Evolutionary conservation across 169 alveolate genomes (phyloP).

Genomic region (Plasmodium blacklocki): DNA sequence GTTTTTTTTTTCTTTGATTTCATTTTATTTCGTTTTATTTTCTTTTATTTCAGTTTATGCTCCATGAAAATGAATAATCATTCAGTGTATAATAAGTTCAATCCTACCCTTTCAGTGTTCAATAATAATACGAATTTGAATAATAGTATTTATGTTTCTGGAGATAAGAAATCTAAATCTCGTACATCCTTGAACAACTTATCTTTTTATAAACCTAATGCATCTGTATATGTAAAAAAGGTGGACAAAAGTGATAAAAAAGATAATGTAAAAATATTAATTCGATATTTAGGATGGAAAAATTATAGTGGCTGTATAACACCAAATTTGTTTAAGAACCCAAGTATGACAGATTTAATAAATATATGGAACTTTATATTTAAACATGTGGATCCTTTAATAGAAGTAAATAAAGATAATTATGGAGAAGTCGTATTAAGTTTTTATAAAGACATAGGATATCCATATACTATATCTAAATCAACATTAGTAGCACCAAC

Average conservation of each 20-base stretch:
- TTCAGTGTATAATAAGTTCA: conserved; percentile 73
- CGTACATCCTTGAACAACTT: conserved; percentile 56
- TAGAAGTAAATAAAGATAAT: conserved; percentile 74
- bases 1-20: background rate
- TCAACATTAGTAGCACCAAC: conserved; percentile 88
- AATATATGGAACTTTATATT: conserved; percentile 76
- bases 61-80: conserved; percentile 54
- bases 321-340: conserved; percentile 73
- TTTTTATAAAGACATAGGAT: conserved; percentile 83
- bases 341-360: conserved; percentile 75
- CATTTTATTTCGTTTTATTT: background rate
- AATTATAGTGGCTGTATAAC: conserved; percentile 72
- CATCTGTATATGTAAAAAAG: conserved; percentile 73
- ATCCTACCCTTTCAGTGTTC: conserved; percentile 64
- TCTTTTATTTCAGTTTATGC: background rate
- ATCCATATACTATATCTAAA: conserved; percentile 85
- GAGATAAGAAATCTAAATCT: conserved; percentile 64
- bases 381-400: conserved; percentile 74
- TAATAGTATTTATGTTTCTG: conserved; percentile 59
- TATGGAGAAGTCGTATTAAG: conserved; percentile 77
- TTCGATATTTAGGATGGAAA: conserved; percentile 76
- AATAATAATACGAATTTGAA: conserved; percentile 41
- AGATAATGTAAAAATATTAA: conserved; percentile 73
- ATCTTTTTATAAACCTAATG: conserved; percentile 65
- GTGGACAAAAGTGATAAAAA: conserved; percentile 72